Base-by-base conservation (phyloP, 2,329 filamentous ascomycete species). In the Ophiostoma ulmi region DNA sequence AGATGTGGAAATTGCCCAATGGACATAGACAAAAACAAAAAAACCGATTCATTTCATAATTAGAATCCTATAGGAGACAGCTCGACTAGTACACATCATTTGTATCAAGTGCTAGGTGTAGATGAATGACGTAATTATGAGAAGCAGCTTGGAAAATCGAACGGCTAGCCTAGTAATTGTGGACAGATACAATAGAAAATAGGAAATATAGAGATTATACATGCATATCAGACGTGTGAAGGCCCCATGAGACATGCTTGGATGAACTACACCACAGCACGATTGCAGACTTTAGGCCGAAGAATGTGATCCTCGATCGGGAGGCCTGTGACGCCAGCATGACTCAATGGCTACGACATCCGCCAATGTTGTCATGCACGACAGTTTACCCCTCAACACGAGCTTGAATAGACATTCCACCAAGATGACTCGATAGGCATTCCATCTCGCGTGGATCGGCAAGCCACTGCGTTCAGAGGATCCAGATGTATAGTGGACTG, bases 341-440 rank as follows among this genome's bases (percentile, higher is more conserved):
- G 66, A 55, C 48, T 69, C n/a, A 39, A 67, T 67, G 20, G 64
- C 64, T 39, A 67, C 36, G 17, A 38, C 17, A 39, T 38, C 64
- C 41, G 64, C 13, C 22, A 63, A 35, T 35, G n/a, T 17, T 17
- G 22, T 26, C 22, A 58, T 58, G 17, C n/a, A 22, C 8, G 13
- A 14, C 10, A 11, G n/a, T 48, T 8, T 58, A 26, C 52, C n/a
- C 52, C 52, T 26, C 52, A 58, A 55, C 48, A n/a, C 20, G 20
- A n/a, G 48, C 20, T 55, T 22, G 48, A 17, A 4, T 26, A 14
- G 22, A 26, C 8, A 58, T 26, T 6, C 26, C 58, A 35, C 58
- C 14, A 26, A 11, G 11, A 31, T 22, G 20, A 17, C 26, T 13
- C 17, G 22, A 6, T 58, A 20, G 44, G 26, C 52, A 48, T n/a